Base-by-base conservation (phyloP, 495 filamentous ascomycete genomes). In the Penicillium parvum region DNA sequence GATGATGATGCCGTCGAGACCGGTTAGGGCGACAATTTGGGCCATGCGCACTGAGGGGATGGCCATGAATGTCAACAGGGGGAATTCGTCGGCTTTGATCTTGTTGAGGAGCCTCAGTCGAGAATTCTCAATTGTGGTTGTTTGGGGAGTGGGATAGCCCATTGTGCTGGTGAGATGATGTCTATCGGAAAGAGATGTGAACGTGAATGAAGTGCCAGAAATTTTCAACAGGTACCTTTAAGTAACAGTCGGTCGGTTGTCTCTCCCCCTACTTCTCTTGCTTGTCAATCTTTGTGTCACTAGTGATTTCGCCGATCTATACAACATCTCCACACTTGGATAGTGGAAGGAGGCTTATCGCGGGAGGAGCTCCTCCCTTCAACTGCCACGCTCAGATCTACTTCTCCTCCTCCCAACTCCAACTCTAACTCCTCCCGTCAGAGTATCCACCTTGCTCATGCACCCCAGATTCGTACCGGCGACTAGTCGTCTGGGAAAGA, bases 41-140 rank as follows among this genome's bases (percentile, higher is more conserved):
- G 64, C 64, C 30, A 47, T 50, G 14, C 64, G 63, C 9, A 66
- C 52, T 3, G 62, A 66, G 1, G 64, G 64, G 21, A 70, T 52
- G 25, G 58, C 66, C 51, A 66, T 57, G 45, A 70, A 68, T 5
- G 66, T 68, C 57, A 68, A 55, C 0, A 66, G 32, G 0, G 64
- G 64, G 42, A 57, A 63, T n/a, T 60, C 56, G 23, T 45, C 47
- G 28, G 47, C 36, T 37, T 52, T 53, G 33, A 67, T 37, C 25
- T 58, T 61, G 38, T 67, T 69, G 37, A 69, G 57, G 1, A 69
- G 47, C 10, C 64, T 50, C 30, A 67, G 43, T 10, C 60, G 62
- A 34, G 64, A 49, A 43, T 67, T 69, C 15, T 53, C 16, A 43
- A 66, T 57, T n/a, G 28, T 33, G 17, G 62, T 65, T n/a, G 60